Base-by-base conservation (phyloP, 306 rosid species). In the Prunus kanzakura region DNA sequence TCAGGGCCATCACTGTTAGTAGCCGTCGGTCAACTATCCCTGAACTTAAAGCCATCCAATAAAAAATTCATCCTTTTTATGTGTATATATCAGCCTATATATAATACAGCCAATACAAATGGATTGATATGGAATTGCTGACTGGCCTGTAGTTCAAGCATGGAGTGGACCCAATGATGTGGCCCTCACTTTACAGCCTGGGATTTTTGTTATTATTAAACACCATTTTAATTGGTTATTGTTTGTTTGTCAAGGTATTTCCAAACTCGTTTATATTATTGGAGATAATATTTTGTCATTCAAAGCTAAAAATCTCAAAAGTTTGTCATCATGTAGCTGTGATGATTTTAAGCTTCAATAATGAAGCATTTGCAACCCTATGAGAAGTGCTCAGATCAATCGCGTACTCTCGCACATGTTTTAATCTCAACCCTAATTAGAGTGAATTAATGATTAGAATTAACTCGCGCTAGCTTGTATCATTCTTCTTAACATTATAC, bases 61-160 rank as follows among this genome's bases (percentile, higher is more conserved):
- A 64, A 58, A 22, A 78, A 73, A 62, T 81, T 68, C 66, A 73
- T 68, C 76, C 74, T 10, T 11, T 20, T 4, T 32, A 32, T 32
- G 7, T 4, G 50, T 43, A 72, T 58, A 54, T 68, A 76, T 38
- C 67, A 54, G 80, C 43, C 9, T 62, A 78, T 81, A 45, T 77
- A 83, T 88, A 87, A 45, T 77, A 83, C 88, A 87, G 87, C 80
- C 75, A 61, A 73, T 22, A 73, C 74, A 87, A 80, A 71, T 82
- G 65, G 93, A 87, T 87, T 85, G 86, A 85, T 66, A 64, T 62
- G 43, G 71, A 82, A 61, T 38, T 41, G 62, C 79, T 6, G 64
- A 8, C 46, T 55, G 58, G 76, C 71, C 57, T 4, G 8, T 65
- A 35, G 30, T 60, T 72, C 76, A 65, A 55, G n/a, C 50, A 38